Percentiles rank a stretch among this genome's conserved stretches.
phyloP scores from a whole-genome alignment of 345 rosid species.

The Acer campestre region DNA sequence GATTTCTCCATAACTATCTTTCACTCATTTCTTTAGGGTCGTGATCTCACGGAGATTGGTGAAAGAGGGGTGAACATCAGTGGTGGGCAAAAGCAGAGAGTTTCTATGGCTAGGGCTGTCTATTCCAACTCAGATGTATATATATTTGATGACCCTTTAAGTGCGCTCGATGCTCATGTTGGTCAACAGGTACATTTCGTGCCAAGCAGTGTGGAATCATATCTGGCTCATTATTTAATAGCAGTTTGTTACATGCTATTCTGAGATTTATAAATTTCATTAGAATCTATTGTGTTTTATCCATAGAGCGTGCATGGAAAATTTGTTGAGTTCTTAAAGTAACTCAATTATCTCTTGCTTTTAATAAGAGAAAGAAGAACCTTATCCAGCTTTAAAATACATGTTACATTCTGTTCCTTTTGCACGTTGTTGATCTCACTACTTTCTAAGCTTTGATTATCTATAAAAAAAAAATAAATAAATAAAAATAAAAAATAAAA shows the following conservation, averaged over 20 bases:
- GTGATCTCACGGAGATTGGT: slow-evolving; percentile 93
- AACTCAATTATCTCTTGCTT: not conserved
- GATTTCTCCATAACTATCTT: slow-evolving; percentile 21
- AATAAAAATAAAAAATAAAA: too few species aligned
- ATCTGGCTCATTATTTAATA: not conserved
- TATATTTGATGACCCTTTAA: slow-evolving; percentile 95
- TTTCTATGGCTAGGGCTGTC: slow-evolving; percentile 97
- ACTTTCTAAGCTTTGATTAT: too few species aligned
- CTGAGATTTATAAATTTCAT: not conserved
- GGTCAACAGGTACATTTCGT: slow-evolving; percentile 73
- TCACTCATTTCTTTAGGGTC: slow-evolving; percentile 50
- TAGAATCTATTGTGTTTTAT: not conserved
- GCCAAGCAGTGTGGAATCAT: not conserved
- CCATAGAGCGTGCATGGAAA: not conserved
- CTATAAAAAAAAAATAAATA: too few species aligned
- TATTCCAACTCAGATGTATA: slow-evolving; percentile 90
- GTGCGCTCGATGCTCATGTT: slow-evolving; percentile 96
- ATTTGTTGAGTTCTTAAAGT: not conserved
- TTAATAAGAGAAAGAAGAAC: not conserved
- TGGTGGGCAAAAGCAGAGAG: slow-evolving; percentile 99
- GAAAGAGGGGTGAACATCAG: slow-evolving; percentile 99
- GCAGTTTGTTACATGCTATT: not conserved
- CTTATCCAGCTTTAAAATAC: not conserved
- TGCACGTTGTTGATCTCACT: not conserved
- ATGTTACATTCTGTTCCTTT: not conserved